A percentile compares a stretch with the other conserved stretches of the same genome.
These are phyloP conservation scores for Eucalyptus curtisii DNA, from an alignment of 345 rosid species.

Conservation along the genomic window DNA sequence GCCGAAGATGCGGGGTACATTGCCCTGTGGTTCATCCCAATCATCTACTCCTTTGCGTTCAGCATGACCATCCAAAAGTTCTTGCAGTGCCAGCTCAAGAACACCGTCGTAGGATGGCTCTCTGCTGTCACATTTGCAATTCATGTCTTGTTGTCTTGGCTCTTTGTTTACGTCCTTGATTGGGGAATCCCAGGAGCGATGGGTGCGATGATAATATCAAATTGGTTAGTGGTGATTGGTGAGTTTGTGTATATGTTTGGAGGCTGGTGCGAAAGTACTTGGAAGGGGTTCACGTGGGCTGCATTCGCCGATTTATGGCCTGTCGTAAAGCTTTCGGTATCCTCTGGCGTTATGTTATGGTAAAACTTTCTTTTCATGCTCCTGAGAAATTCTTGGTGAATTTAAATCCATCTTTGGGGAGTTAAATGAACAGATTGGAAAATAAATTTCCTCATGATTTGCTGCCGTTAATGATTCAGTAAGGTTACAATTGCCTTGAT, in stretches of 20 bases:
- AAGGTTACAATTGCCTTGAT: not conserved
- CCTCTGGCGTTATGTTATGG: constrained; percentile 24
- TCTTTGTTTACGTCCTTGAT: constrained; percentile 16
- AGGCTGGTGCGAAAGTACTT: constrained; percentile 5
- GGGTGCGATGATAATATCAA: constrained; percentile 24
- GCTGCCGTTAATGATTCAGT: not conserved
- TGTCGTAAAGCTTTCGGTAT: constrained; percentile 22
- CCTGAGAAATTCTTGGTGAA: not conserved
- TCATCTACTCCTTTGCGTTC: constrained; percentile 17
- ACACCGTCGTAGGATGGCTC: constrained; percentile 29
- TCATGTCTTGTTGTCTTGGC: constrained; percentile 26
- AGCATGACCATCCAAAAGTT: constrained; percentile 37
- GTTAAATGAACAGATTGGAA: not conserved
- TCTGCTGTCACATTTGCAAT: constrained; percentile 7
- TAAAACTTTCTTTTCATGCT: not conserved
- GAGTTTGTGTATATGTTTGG: constrained; percentile 23
- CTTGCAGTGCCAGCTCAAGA: constrained; percentile 46
- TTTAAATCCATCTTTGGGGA: not conserved
- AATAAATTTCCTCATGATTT: not conserved
- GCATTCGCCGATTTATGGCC: constrained; percentile 24
- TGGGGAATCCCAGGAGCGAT: constrained; percentile 44
- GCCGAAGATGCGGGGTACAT: constrained; percentile 24
- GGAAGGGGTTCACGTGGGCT: constrained; percentile 4
- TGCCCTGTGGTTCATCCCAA: constrained; percentile 45
- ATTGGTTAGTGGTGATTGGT: constrained; percentile 27